Evolutionary conservation across 345 rosid genomes (phyloP).

Genomic region (Corymbia maculata): DNA sequence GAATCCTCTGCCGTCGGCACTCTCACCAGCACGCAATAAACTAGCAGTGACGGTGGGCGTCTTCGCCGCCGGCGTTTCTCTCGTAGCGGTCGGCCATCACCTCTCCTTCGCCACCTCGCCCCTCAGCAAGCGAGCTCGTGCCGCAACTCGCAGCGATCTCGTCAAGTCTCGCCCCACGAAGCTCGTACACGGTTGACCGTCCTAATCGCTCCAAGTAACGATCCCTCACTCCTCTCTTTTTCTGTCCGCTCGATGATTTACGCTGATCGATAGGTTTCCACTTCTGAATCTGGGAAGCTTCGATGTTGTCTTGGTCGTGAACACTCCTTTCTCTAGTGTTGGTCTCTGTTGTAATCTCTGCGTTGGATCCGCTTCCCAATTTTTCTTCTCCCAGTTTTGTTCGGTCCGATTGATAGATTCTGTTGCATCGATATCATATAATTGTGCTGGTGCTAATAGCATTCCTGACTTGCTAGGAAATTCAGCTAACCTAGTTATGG

Average conservation of each 20-base stretch:
- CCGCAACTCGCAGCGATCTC: slow-evolving; percentile 46
- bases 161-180: slow-evolving; percentile 49
- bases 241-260: background rate
- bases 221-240: background rate
- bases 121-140: slow-evolving; percentile 58
- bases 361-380: background rate
- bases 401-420: background rate
- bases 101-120: slow-evolving; percentile 39
- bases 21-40: slow-evolving; percentile 56
- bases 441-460: background rate
- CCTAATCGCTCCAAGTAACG: background rate
- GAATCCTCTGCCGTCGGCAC: slow-evolving; percentile 34
- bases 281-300: background rate
- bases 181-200: slow-evolving; percentile 30
- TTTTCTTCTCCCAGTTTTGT: background rate
- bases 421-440: background rate
- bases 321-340: background rate
- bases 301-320: background rate
- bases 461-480: background rate
- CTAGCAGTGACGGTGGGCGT: slow-evolving; percentile 23
- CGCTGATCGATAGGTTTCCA: background rate
- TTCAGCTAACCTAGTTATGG: background rate
- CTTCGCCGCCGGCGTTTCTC: slow-evolving; percentile 34
- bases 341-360: background rate
- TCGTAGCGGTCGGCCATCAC: slow-evolving; percentile 43